Percentiles rank a stretch among this genome's conserved stretches.
phyloP scores from a whole-genome alignment of 2,329 filamentous ascomycete species.

The Seiridium unicorne region DNA sequence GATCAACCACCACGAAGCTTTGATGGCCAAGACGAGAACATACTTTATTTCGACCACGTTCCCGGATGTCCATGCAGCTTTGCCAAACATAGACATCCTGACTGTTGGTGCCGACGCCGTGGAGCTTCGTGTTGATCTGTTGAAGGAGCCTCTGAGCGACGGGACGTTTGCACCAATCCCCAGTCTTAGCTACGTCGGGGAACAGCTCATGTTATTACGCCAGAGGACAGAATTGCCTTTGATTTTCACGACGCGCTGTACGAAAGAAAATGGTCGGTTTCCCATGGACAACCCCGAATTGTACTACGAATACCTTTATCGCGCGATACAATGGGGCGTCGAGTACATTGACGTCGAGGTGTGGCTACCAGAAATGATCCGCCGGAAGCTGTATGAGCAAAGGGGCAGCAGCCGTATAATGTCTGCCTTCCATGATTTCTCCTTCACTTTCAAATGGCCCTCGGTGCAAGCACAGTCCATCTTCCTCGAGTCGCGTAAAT shows the following conservation, averaged over 20 bases:
- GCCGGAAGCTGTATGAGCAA: slow-evolving; percentile 63
- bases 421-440: slow-evolving; percentile 90
- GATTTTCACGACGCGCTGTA: slow-evolving; percentile 83
- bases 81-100: slow-evolving; percentile 83
- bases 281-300: slow-evolving; percentile 76
- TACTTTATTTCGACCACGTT: slow-evolving; percentile 89
- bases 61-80: slow-evolving; percentile 76
- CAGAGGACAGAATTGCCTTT: slow-evolving; percentile 87
- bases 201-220: slow-evolving; percentile 80
- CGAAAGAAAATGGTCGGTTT: slow-evolving; percentile 77
- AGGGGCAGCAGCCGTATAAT: slow-evolving; percentile 82
- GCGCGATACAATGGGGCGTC: slow-evolving; percentile 84
- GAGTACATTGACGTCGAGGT: slow-evolving; percentile 89
- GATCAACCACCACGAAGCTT: slow-evolving; percentile 72
- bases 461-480: slow-evolving; percentile 69
- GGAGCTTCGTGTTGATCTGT: slow-evolving; percentile 78
- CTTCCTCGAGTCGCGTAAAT: slow-evolving; percentile 69
- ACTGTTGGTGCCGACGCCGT: slow-evolving; percentile 85
- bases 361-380: slow-evolving; percentile 78
- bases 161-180: slow-evolving; percentile 65
- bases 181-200: slow-evolving; percentile 79
- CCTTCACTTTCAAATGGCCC: slow-evolving; percentile 80
- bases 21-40: slow-evolving; percentile 75
- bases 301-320: slow-evolving; percentile 77
- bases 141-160: slow-evolving; percentile 68